phyloP scores from a whole-genome alignment of 176 grass and related monocot genomes.

The Elaeis guineensis region DNA sequence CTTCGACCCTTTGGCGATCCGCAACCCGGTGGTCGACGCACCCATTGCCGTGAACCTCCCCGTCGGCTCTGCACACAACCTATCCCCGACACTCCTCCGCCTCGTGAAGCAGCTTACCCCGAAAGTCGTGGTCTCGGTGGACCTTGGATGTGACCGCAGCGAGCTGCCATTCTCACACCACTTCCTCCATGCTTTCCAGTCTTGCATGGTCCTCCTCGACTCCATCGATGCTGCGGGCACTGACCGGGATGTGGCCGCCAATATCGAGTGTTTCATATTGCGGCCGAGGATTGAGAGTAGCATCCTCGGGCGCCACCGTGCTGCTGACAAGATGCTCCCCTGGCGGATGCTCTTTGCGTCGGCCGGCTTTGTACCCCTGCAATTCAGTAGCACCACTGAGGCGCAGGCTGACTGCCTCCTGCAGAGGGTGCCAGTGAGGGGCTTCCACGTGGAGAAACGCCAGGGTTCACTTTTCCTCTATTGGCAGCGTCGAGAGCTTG shows the following conservation, averaged over 20 bases:
- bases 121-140: constrained; percentile 64
- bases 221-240: constrained; percentile 68
- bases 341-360: constrained; percentile 59
- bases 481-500: constrained; percentile 63
- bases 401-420: constrained; percentile 74
- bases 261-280: constrained; percentile 70
- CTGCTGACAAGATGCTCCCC: constrained; percentile 33
- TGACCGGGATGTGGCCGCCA: constrained; percentile 45
- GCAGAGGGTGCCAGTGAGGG: constrained; percentile 73
- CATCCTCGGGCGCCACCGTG: constrained; percentile 40
- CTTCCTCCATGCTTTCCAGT: constrained; percentile 70
- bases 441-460: constrained; percentile 75
- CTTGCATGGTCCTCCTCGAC: constrained; percentile 69
- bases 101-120: constrained; percentile 72
- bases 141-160: constrained; percentile 57
- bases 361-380: constrained; percentile 44
- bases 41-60: constrained; percentile 71
- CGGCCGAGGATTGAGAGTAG: constrained; percentile 63
- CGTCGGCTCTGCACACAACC: constrained; percentile 36
- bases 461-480: constrained; percentile 49
- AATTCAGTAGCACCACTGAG: constrained; percentile 54
- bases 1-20: constrained; percentile 40
- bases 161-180: constrained; percentile 68
- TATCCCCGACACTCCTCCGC: constrained; percentile 41
- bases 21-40: constrained; percentile 34